Evolutionary conservation across 2,329 filamentous ascomycete genomes (phyloP), one percentile per base, ranked within the genome.

Genomic region (Sporothrix inflata): DNA sequence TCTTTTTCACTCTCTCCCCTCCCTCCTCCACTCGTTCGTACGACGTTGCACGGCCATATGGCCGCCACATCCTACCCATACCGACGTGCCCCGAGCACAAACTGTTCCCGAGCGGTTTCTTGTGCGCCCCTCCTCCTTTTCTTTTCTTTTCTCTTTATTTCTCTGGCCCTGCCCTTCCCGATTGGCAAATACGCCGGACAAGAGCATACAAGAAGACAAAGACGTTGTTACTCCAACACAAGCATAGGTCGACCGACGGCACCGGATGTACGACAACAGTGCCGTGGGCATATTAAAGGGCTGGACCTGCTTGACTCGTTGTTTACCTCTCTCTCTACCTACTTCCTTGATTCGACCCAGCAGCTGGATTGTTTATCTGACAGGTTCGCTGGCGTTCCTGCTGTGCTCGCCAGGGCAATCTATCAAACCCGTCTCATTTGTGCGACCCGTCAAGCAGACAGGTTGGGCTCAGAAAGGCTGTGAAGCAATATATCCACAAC

Each of bases 231-330:
- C 60, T 65, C 60, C 38, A 45, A 27, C 55, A 27, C 38, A 45
- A 63, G 60, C 60, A 65, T 65, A 65, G 60, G 60, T 65, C 60
- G 38, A 45, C 60, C 60, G 38, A 27, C 38, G 60, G 60, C 60
- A 65, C 21, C 38, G 60, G 21, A 65, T 27, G 60, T 65, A 27
- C 38, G n/a, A 45, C 60, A 24, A 45, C 8, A 9, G n/a, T 21
- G 9, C 60, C n/a, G 60, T 61, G 38, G 12, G n/a, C 38, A 45
- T 40, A 21, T 40, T 12, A 40, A 60, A 40, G 19, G 19, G 14
- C 30, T n/a, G 19, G 16, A 11, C 55, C 38, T n/a, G 19, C 16
- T 24, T 12, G 57, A 1, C 34, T 24, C n/a, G 8, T 21, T 27
- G 12, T 45, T 27, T 65, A 8, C 8, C 1, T 7, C 40, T 42